Percentiles rank a stretch among this genome's conserved stretches.
These are phyloP conservation scores for Colletotrichum australisinense DNA, from an alignment of 2,329 filamentous ascomycete genomes.

Conservation along the genomic window DNA sequence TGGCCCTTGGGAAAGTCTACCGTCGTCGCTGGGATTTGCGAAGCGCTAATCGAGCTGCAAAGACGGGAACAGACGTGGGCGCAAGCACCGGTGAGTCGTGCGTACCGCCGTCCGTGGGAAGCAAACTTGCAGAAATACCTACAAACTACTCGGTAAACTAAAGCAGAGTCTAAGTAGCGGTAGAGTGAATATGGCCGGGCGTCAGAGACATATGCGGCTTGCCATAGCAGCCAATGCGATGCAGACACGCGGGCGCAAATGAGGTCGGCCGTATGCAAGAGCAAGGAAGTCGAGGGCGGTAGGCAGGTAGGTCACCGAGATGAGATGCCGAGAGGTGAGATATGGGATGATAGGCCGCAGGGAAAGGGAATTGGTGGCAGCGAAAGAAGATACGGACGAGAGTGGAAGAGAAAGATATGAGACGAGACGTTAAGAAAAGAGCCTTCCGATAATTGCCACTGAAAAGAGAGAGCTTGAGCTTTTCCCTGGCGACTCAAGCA, in stretches of 20 bases:
- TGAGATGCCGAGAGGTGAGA: constrained; percentile 7
- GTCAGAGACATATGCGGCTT: constrained; percentile 37
- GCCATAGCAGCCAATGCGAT: constrained; percentile 55
- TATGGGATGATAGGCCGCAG: neutral
- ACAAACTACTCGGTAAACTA: constrained; percentile 28
- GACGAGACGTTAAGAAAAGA: neutral
- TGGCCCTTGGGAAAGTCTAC: constrained; percentile 42
- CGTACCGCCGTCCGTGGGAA: constrained; percentile 21
- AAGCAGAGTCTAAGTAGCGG: constrained; percentile 22
- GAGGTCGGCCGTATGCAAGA: constrained; percentile 24
- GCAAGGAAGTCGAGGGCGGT: constrained; percentile 17
- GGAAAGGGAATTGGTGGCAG: neutral
- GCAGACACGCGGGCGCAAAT: constrained; percentile 52
- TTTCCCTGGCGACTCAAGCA: constrained; percentile 42
- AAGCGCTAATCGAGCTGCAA: constrained; percentile 31
- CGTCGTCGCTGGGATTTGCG: constrained; percentile 36
- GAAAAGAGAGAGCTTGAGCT: neutral
- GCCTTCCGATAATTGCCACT: neutral
- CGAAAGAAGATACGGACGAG: neutral
- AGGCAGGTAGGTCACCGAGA: constrained; percentile 25
- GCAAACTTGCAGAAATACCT: constrained; percentile 4
- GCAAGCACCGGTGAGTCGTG: constrained; percentile 20
- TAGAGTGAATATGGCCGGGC: constrained; percentile 34
- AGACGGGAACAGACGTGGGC: constrained; percentile 19
- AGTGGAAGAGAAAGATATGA: neutral